phyloP scores from a whole-genome alignment of 1,284 basidiomycete genomes.

The Phaffia rhodozyma region DNA sequence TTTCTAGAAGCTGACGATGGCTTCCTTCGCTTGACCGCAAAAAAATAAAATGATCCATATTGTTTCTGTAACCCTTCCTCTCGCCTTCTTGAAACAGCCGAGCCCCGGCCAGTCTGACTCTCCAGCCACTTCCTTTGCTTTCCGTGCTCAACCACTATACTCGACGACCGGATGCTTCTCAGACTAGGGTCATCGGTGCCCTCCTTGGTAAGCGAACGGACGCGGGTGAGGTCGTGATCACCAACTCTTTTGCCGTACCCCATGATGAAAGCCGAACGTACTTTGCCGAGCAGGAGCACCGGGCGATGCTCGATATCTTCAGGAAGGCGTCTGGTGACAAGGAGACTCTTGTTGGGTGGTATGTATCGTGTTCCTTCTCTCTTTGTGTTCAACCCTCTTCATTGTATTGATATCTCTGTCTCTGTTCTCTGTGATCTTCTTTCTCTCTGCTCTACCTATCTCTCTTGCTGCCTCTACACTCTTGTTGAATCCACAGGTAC shows the following conservation, averaged over 20 bases:
- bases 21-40: no score
- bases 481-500: conserved; percentile 47
- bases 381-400: conserved; percentile 42
- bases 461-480: conserved; percentile 9
- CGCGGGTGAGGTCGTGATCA: conserved; percentile 55
- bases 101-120: conserved; percentile 58
- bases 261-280: conserved; percentile 91
- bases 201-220: conserved; percentile 77
- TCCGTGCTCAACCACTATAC: conserved; percentile 96
- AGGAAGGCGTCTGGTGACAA: conserved; percentile 27
- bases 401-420: neutral
- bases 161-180: conserved; percentile 65
- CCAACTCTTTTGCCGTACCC: conserved; percentile 73
- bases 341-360: conserved; percentile 38
- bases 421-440: neutral
- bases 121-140: conserved; percentile 88
- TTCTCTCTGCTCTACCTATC: neutral
- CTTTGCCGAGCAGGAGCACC: conserved; percentile 88
- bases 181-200: conserved; percentile 82
- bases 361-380: conserved; percentile 55
- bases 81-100: conserved; percentile 38
- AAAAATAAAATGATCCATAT: no score
- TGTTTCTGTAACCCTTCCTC: no score
- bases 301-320: conserved; percentile 50
- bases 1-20: no score